Base-by-base conservation (phyloP, 1,139 yeast species). In the Meyerozyma elateridarum region DNA sequence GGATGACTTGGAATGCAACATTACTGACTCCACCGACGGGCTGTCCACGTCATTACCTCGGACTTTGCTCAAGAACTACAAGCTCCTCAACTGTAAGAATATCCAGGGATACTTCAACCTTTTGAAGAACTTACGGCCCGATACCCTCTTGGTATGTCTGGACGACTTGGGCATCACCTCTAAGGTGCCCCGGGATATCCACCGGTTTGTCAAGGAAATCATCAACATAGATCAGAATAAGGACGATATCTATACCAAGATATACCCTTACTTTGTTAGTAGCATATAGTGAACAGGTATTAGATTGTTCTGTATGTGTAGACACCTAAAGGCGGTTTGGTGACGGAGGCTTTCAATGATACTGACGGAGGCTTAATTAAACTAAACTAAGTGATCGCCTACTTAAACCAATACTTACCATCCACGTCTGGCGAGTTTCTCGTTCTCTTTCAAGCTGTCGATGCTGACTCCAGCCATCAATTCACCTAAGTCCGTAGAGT, bases 401-500 rank as follows among this genome's bases (percentile, higher is more conserved):
- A n/a, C n/a, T n/a, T n/a, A n/a, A n/a, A n/a, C n/a, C n/a, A n/a
- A 22, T 22, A 5, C 18, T 54, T 60, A 73, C 78, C 79, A 73
- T 3, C 79, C 79, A 46, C 77, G 65, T 22, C 62, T 54, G 5
- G 79, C 65, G 43, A 75, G 58, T 43, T 66, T 70, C 44, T 76
- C 78, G 18, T 58, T 56, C 31, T 62, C 66, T 39, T 54, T 59
- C 44, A 78, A 62, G 19, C 72, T 58, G 36, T 68, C 70, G 40
- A 76, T 75, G 36, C 78, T 72, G 34, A 76, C 70, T 31, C 89
- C 89, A 36, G 75, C 73, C 88, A 81, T 81, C 53, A 79, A 76
- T 41, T 79, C 78, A 33, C 94, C 94, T 44, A 85, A 70, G 48
- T 80, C 85, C 30, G 83, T 79, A 28, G 89, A 79, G 39, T 70